A percentile compares a stretch with the other conserved stretches of the same genome.
These are phyloP conservation scores for Metschnikowia bowlesiae DNA, from an alignment of 805 yeast genomes.

Conservation along the genomic window DNA sequence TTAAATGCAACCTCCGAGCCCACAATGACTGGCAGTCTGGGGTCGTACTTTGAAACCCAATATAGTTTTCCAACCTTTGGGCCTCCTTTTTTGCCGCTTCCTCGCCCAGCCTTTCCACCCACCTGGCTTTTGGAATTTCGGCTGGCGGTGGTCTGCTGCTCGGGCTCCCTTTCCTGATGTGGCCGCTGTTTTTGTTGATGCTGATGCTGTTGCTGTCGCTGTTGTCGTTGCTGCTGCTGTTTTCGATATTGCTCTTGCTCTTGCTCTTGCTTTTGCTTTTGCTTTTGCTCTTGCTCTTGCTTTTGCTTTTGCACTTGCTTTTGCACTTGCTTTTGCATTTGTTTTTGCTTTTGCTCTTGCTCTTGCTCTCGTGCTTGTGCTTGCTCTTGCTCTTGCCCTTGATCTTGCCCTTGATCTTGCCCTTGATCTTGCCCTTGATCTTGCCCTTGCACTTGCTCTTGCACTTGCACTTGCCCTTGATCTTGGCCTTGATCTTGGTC, in stretches of 20 bases:
- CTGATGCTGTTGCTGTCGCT: slow-evolving; percentile 5
- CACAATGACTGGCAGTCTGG: slow-evolving; percentile 50
- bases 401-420: too few species aligned
- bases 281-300: slow-evolving; percentile 13
- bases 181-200: slow-evolving; percentile 3
- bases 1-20: slow-evolving; percentile 89
- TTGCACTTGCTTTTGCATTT: slow-evolving; percentile 11
- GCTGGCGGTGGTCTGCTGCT: slow-evolving; percentile 5
- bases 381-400: too few species aligned
- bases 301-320: slow-evolving; percentile 8
- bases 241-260: slow-evolving; percentile 6
- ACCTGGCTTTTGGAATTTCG: slow-evolving; percentile 8
- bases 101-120: slow-evolving; percentile 12
- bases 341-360: slow-evolving; percentile 1
- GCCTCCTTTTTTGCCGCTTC: slow-evolving; percentile 16
- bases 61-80: slow-evolving; percentile 41
- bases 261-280: slow-evolving; percentile 8
- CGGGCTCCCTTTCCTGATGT: slow-evolving; percentile 3
- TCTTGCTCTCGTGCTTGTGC: too few species aligned
- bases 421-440: too few species aligned
- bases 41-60: slow-evolving; percentile 54
- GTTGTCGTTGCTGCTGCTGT: neutral
- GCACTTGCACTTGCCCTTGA: neutral
- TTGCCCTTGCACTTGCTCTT: too few species aligned
- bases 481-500: slow-evolving; percentile 8